Base-by-base conservation (phyloP, 331 rosid species). In the Arachis monticola region DNA sequence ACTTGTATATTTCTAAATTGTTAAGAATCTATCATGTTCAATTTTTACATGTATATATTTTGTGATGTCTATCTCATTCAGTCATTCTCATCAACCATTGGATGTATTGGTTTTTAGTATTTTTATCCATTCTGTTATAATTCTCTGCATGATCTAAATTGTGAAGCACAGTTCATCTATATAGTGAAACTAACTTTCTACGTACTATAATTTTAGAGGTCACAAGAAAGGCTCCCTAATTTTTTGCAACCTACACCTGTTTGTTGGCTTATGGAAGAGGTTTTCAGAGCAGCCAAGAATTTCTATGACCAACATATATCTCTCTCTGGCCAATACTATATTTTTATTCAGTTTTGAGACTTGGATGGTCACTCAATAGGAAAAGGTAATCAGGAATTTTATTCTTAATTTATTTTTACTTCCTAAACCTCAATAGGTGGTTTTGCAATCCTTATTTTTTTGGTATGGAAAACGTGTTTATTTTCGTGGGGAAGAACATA, bases 281-380 rank as follows among this genome's bases (percentile, higher is more conserved):
- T 66, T 88, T 71, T 17, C 69, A 32, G 77, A 76, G 57, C 88
- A 80, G 80, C 90, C 87, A 44, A 94, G 91, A 79, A 59, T 90
- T 72, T 83, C 86, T 79, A 69, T 83, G 74, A 82, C 90, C 14
- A 83, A 87, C 77, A 77, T 82, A 69, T 91, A 83, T 74, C 85
- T 90, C 81, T 86, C 93, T 44, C 85, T 92, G 78, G 77, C 97
- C 41, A 81, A 82, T 84, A 83, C 90, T 22, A 80, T 87, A 74
- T 90, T 83, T 77, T 92, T 89, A 3, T 85, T 92, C 80, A 80
- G 90, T 81, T 95, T 92, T 31, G 93, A 92, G 92, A 83, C 87
- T 8, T 90, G 93, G 99, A 88, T 95, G 97, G 91, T 90, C 31
- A 77, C 81, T 82, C 92, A 90, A 82, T 93, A 92, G 45, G 96